These are phyloP conservation scores for Phyllosticta ampelicida DNA, from an alignment of 2,329 filamentous ascomycete genomes.

Conservation along the genomic window DNA sequence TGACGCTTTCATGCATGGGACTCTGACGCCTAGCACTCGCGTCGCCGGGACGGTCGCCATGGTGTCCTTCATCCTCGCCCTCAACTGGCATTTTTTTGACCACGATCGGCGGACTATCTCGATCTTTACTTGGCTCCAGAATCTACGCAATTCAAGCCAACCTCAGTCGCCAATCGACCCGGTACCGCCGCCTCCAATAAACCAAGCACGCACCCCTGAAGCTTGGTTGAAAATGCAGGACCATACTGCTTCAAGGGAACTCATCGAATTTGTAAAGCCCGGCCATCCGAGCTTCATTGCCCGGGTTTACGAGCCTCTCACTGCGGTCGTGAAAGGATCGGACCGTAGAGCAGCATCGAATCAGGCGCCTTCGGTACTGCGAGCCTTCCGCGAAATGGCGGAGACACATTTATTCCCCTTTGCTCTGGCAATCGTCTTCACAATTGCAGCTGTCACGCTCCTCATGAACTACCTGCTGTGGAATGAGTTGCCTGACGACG, in stretches of 20 bases:
- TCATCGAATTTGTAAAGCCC: slow-evolving; percentile 67
- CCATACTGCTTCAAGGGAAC: slow-evolving; percentile 64
- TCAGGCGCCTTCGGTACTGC: slow-evolving; percentile 40
- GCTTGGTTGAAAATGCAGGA: slow-evolving; percentile 71
- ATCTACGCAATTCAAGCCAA: background rate
- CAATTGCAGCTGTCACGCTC: slow-evolving; percentile 54
- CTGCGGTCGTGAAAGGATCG: slow-evolving; percentile 60
- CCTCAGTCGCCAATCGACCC: slow-evolving; percentile 21
- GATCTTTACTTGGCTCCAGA: slow-evolving; percentile 19
- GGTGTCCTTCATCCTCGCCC: slow-evolving; percentile 58
- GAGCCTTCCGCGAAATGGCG: slow-evolving; percentile 37
- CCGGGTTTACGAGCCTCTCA: slow-evolving; percentile 61
- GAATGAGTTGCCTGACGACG: slow-evolving; percentile 43
- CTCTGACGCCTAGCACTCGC: slow-evolving; percentile 57
- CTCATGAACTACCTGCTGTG: slow-evolving; percentile 66
- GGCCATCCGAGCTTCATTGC: slow-evolving; percentile 61
- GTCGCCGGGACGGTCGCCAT: slow-evolving; percentile 66
- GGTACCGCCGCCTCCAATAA: slow-evolving; percentile 46
- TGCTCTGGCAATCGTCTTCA: slow-evolving; percentile 50
- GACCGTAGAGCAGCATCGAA: slow-evolving; percentile 49
- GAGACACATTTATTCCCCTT: slow-evolving; percentile 62
- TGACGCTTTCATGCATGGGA: slow-evolving; percentile 52
- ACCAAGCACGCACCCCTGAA: slow-evolving; percentile 64
- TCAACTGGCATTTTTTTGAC: slow-evolving; percentile 70
- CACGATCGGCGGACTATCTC: slow-evolving; percentile 35